Percentiles rank a stretch among this genome's conserved stretches.
Evolutionary conservation across 345 rosid genomes (phyloP).

Genomic region (Turnera subulata): DNA sequence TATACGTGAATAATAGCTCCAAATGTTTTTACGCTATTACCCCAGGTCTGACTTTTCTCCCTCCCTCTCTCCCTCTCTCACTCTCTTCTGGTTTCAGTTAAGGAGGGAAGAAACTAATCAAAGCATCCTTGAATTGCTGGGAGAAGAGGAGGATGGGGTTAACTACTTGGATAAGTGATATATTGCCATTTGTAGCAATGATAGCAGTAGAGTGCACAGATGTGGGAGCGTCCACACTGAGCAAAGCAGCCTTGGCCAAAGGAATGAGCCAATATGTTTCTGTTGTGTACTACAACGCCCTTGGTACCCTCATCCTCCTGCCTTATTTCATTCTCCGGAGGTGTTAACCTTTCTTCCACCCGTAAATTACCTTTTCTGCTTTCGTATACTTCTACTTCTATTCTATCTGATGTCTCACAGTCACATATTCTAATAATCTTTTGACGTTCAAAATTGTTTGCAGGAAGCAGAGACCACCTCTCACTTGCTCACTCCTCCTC

Average conservation of each 20-base stretch:
- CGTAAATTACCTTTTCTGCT: neutral
- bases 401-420: too few relatives aligned
- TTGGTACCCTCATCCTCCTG: slow-evolving; percentile 38
- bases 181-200: slow-evolving; percentile 40
- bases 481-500: slow-evolving; percentile 21
- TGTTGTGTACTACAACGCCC: slow-evolving; percentile 46
- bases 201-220: slow-evolving; percentile 39
- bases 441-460: neutral
- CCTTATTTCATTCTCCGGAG: slow-evolving; percentile 39
- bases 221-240: slow-evolving; percentile 33
- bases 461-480: slow-evolving; percentile 34
- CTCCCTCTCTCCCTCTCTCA: too few relatives aligned
- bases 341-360: slow-evolving; percentile 7
- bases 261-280: slow-evolving; percentile 57
- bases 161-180: slow-evolving; percentile 12
- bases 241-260: slow-evolving; percentile 42
- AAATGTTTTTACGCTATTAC: too few relatives aligned
- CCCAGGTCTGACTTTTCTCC: too few relatives aligned
- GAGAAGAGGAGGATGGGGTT: neutral
- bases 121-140: too few relatives aligned
- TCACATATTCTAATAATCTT: too few relatives aligned
- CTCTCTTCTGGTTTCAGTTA: too few relatives aligned
- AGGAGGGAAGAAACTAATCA: too few relatives aligned
- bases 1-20: too few relatives aligned
- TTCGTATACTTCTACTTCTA: too few relatives aligned